Percentiles rank a stretch among this genome's conserved stretches.
Conservation (phyloP, 2,329 filamentous ascomycete species). For the Hymenoscyphus linearis region DNA sequence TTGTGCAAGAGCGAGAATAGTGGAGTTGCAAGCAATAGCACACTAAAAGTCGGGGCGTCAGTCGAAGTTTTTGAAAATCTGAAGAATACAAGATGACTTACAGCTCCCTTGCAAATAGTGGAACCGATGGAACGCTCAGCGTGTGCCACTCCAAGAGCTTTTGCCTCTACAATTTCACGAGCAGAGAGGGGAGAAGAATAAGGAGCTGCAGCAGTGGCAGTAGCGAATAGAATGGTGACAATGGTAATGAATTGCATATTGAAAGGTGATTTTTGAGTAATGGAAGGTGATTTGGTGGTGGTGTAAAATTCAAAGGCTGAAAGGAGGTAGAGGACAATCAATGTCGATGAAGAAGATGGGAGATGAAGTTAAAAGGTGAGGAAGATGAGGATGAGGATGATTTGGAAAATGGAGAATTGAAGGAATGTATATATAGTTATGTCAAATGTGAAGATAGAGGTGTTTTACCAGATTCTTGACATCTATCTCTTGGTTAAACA, state of each 20-base stretch:
- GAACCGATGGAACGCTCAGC: slow-evolving; percentile 3
- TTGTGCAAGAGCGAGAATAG: slow-evolving; percentile 10
- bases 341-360: background rate
- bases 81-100: background rate
- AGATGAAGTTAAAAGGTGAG: background rate
- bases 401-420: background rate
- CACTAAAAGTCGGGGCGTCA: slow-evolving; percentile 1
- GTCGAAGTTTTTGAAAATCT: background rate
- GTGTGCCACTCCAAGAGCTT: slow-evolving; percentile 4
- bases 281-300: background rate
- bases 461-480: background rate
- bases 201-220: background rate
- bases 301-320: background rate
- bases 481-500: background rate
- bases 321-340: background rate
- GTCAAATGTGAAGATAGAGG: background rate
- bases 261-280: background rate
- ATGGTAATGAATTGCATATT: slow-evolving; percentile 10
- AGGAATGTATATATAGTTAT: background rate
- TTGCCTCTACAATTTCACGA: background rate
- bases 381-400: background rate
- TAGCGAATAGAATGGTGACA: slow-evolving; percentile 2
- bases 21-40: slow-evolving; percentile 13
- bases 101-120: slow-evolving; percentile 9
- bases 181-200: background rate